phyloP scores from a whole-genome alignment of 2,329 filamentous ascomycete species.

The Beauveria asiatica region DNA sequence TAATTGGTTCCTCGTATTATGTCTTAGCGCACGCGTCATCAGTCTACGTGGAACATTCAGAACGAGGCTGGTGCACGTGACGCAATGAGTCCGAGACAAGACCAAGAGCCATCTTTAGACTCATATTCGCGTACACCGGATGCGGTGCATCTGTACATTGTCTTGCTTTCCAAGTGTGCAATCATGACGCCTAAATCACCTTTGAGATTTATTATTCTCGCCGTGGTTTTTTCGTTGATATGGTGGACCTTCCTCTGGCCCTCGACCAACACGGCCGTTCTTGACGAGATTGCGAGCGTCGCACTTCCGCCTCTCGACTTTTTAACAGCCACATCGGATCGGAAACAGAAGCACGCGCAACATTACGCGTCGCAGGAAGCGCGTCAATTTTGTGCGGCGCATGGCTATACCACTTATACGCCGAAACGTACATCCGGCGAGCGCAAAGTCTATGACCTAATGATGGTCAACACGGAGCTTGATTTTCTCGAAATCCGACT shows the following conservation, averaged over 20 bases:
- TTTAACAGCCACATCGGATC: constrained; percentile 3
- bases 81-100: neutral
- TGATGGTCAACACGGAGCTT: constrained; percentile 55
- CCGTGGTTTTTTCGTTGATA: neutral
- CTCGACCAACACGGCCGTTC: neutral
- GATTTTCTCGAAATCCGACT: constrained; percentile 59
- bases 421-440: constrained; percentile 17
- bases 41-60: neutral
- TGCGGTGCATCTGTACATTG: neutral
- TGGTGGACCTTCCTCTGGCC: constrained; percentile 3
- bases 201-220: neutral
- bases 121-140: too few relatives aligned
- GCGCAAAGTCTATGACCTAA: constrained; percentile 40
- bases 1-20: neutral
- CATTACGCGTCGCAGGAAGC: constrained; percentile 24
- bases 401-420: constrained; percentile 24
- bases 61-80: neutral
- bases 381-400: constrained; percentile 22
- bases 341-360: constrained; percentile 10
- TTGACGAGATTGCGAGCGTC: neutral
- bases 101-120: too few relatives aligned
- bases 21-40: neutral
- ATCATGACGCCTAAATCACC: constrained; percentile 1
- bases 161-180: neutral
- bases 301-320: constrained; percentile 8